Percentiles rank a stretch among this genome's conserved stretches.
Conservation (phyloP, 2,329 filamentous ascomycete species). For the Epichloe aotearoae region DNA sequence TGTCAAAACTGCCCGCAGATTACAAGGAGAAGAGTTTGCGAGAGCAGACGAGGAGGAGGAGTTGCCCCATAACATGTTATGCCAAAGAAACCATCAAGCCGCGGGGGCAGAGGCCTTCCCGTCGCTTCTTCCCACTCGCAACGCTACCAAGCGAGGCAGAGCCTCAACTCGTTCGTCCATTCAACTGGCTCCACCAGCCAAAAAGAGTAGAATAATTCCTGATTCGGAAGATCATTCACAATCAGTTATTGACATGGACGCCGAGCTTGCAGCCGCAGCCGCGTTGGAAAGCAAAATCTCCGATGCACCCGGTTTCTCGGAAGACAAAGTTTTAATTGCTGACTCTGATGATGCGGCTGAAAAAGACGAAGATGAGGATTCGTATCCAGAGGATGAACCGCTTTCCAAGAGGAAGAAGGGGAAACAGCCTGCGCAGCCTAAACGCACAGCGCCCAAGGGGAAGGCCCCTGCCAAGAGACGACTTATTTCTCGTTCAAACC, state of each 20-base stretch:
- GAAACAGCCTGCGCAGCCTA: slow-evolving; percentile 5
- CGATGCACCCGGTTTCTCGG: slow-evolving; percentile 2
- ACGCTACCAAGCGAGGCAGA: slow-evolving; percentile 14
- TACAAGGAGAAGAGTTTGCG: slow-evolving; percentile 21
- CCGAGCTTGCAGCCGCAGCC: slow-evolving; percentile 16
- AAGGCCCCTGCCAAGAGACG: not conserved
- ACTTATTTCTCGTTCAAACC: not conserved
- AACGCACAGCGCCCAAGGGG: not conserved
- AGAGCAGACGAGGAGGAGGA: slow-evolving; percentile 4
- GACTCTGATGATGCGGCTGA: slow-evolving; percentile 9
- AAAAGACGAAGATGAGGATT: slow-evolving; percentile 1
- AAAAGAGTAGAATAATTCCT: slow-evolving; percentile 17
- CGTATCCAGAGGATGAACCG: slow-evolving; percentile 18
- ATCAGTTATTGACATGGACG: slow-evolving; percentile 18
- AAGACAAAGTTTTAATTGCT: slow-evolving; percentile 8
- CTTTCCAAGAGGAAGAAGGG: slow-evolving; percentile 11
- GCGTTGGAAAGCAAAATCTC: slow-evolving; percentile 9
- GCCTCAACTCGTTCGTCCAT: slow-evolving; percentile 10
- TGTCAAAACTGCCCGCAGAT: slow-evolving; percentile 19
- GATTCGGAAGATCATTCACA: slow-evolving; percentile 16
- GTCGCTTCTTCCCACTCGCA: slow-evolving; percentile 5
- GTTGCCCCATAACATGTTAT: slow-evolving; percentile 4
- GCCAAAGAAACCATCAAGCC: slow-evolving; percentile 1
- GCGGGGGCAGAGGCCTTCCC: not conserved
- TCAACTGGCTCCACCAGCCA: slow-evolving; percentile 13